Conservation (phyloP, 805 yeast genomes). For the Tanozyma kutaoensis region DNA sequence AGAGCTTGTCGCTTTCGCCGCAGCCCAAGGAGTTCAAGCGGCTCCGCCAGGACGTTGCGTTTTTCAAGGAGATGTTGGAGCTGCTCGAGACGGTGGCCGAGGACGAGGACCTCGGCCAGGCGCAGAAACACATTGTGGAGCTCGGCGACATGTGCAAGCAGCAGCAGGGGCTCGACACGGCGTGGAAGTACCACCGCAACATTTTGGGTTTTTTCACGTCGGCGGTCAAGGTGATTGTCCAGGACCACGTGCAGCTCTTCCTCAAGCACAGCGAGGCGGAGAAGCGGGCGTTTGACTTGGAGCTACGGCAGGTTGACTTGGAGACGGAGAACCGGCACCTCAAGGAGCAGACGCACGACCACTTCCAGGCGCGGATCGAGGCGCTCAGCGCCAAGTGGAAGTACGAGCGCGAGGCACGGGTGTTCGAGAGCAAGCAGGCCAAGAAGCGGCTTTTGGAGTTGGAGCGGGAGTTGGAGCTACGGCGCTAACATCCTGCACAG, state of each 20-base stretch:
- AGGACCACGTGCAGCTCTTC: slow-evolving; percentile 35
- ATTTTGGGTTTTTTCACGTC: slow-evolving; percentile 42
- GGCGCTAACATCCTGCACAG: too few species aligned
- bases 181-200: slow-evolving; percentile 30
- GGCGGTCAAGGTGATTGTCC: slow-evolving; percentile 45
- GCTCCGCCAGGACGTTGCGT: too few species aligned
- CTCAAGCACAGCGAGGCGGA: slow-evolving; percentile 20
- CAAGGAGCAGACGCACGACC: too few species aligned
- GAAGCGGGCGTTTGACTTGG: background rate
- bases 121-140: slow-evolving; percentile 10
- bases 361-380: slow-evolving; percentile 42
- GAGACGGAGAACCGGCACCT: slow-evolving; percentile 8
- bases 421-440: slow-evolving; percentile 46
- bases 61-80: slow-evolving; percentile 71
- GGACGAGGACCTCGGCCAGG: slow-evolving; percentile 3
- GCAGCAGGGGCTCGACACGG: too few species aligned
- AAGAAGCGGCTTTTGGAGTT: slow-evolving; percentile 35
- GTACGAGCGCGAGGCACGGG: slow-evolving; percentile 57
- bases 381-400: slow-evolving; percentile 57
- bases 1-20: too few species aligned
- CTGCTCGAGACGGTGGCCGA: slow-evolving; percentile 44
- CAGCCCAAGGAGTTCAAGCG: too few species aligned
- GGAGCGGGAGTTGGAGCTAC: slow-evolving; percentile 46
- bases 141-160: slow-evolving; percentile 27
- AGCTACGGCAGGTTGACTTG: slow-evolving; percentile 4